Evolutionary conservation across 1,139 yeast species (phyloP).

Genomic region (Candida anutae): DNA sequence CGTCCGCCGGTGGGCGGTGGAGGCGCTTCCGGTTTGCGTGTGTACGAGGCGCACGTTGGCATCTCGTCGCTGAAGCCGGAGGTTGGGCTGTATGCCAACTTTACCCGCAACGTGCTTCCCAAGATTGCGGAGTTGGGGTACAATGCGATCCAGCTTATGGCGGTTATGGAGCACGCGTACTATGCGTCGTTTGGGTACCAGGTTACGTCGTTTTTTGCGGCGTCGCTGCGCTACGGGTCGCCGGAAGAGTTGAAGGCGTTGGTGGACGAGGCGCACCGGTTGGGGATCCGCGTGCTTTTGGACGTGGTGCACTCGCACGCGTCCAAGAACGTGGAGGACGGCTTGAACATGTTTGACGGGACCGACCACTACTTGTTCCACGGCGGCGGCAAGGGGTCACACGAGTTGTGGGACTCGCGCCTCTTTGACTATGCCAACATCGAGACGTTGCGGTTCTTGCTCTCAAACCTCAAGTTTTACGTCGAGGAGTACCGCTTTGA

Average conservation of each 20-base stretch:
- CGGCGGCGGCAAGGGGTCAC: constrained; percentile 76
- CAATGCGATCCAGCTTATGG: constrained; percentile 93
- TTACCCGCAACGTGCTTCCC: constrained; percentile 76
- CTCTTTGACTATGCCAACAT: constrained; percentile 85
- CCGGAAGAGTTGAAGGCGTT: constrained; percentile 91
- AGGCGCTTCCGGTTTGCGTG: constrained; percentile 46
- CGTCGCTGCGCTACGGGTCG: constrained; percentile 82
- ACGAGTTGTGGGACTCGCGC: constrained; percentile 92
- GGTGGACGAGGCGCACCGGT: constrained; percentile 83
- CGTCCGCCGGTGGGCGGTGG: constrained; percentile 41
- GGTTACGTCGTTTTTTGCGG: constrained; percentile 86
- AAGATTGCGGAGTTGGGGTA: constrained; percentile 78
- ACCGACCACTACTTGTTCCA: constrained; percentile 94
- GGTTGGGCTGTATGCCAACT: constrained; percentile 78
- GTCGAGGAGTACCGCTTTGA: constrained; percentile 82
- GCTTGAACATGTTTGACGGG: constrained; percentile 89
- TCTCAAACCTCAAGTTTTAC: constrained; percentile 82
- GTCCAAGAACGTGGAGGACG: constrained; percentile 89
- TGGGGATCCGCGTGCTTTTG: constrained; percentile 78
- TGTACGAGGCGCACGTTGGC: constrained; percentile 95
- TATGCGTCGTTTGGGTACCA: constrained; percentile 97
- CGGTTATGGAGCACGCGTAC: constrained; percentile 97
- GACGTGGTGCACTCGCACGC: constrained; percentile 97
- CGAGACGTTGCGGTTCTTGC: constrained; percentile 80
- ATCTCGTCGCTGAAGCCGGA: constrained; percentile 87